Evolutionary conservation across 2,329 filamentous ascomycete species (phyloP).

Genomic region (Mollisiaceae sp.): DNA sequence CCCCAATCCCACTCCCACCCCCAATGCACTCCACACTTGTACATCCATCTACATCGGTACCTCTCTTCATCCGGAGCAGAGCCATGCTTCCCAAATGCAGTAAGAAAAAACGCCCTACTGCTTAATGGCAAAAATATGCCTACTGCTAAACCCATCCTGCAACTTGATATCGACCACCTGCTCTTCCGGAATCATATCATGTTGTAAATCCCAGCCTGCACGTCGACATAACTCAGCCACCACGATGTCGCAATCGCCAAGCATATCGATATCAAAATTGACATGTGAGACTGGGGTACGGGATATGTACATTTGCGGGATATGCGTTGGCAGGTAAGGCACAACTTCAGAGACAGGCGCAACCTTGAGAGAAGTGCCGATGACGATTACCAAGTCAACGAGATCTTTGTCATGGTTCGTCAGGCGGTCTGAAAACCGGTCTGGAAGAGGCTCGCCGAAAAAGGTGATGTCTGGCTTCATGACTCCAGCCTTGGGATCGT

Average conservation of each 20-base stretch:
- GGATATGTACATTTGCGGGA: conserved; percentile 91
- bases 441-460: conserved; percentile 89
- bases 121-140: conserved; percentile 48
- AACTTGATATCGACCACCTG: conserved; percentile 63
- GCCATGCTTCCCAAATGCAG: not conserved
- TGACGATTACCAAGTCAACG: conserved; percentile 91
- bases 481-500: conserved; percentile 72
- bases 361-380: conserved; percentile 95
- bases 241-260: conserved; percentile 94
- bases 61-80: not conserved
- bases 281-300: conserved; percentile 84
- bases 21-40: not conserved
- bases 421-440: conserved; percentile 80
- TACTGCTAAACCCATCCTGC: conserved; percentile 52
- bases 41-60: not conserved
- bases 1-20: not conserved
- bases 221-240: conserved; percentile 84
- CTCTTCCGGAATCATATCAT: conserved; percentile 79
- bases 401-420: conserved; percentile 79
- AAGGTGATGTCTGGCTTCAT: conserved; percentile 99
- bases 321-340: conserved; percentile 74
- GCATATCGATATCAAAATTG: conserved; percentile 93
- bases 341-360: conserved; percentile 93
- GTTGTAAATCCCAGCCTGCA: conserved; percentile 78
- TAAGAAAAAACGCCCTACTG: not conserved